These are phyloP conservation scores for Cercospora zeina DNA, from an alignment of 2,329 filamentous ascomycete genomes.

Conservation along the genomic window DNA sequence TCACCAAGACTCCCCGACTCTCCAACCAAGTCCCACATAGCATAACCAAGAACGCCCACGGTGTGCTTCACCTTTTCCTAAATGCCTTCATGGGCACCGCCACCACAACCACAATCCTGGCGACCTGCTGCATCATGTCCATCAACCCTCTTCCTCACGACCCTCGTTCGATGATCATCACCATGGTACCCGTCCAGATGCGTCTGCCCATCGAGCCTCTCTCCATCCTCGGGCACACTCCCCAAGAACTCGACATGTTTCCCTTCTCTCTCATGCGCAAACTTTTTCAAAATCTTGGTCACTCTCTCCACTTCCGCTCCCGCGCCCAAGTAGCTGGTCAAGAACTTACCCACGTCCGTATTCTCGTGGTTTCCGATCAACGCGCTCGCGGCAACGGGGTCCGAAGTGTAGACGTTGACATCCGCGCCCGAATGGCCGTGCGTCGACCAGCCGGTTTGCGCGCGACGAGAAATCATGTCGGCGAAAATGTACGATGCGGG, in stretches of 20 bases:
- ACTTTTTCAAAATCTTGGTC: conserved; percentile 70
- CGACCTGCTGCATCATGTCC: conserved; percentile 8
- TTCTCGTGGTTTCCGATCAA: conserved; percentile 91
- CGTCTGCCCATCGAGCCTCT: conserved; percentile 50
- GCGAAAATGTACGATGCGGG: conserved; percentile 64
- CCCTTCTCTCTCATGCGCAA: conserved; percentile 43
- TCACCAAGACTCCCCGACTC: conserved; percentile 16
- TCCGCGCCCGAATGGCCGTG: conserved; percentile 88
- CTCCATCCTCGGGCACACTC: conserved; percentile 42
- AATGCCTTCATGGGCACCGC: not conserved
- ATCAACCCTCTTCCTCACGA: conserved; percentile 16
- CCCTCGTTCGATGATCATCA: conserved; percentile 35
- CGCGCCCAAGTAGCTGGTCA: conserved; percentile 75
- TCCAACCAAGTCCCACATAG: conserved; percentile 13
- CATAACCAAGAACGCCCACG: not conserved
- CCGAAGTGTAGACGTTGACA: conserved; percentile 92
- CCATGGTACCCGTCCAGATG: conserved; percentile 44
- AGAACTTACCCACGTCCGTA: conserved; percentile 82
- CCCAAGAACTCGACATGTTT: conserved; percentile 50
- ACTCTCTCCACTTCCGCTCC: conserved; percentile 78
- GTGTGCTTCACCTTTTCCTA: not conserved
- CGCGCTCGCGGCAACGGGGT: conserved; percentile 60
- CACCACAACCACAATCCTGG: conserved; percentile 12
- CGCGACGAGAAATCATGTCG: conserved; percentile 81
- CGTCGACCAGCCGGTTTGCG: conserved; percentile 89